These are phyloP conservation scores for Taxawa tesnikishii DNA, from an alignment of 2,329 filamentous ascomycete species.

Conservation along the genomic window DNA sequence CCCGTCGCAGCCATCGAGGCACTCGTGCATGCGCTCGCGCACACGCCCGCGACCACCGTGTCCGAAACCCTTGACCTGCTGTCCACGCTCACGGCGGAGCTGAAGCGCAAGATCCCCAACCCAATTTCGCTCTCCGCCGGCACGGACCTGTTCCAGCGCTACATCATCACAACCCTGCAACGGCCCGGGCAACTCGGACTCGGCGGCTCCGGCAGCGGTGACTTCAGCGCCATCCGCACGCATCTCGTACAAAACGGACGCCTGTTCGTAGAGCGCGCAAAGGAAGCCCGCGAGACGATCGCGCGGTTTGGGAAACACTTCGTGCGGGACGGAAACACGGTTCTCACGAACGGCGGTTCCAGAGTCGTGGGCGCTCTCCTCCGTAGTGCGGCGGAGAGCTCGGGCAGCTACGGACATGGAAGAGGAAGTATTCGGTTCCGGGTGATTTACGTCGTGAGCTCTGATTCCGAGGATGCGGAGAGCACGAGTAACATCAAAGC, in stretches of 20 bases:
- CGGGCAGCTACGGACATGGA: slow-evolving; percentile 23
- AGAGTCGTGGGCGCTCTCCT: slow-evolving; percentile 72
- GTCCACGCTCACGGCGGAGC: slow-evolving; percentile 59
- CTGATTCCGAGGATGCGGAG: slow-evolving; percentile 36
- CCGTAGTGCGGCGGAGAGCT: slow-evolving; percentile 57
- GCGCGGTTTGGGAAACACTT: slow-evolving; percentile 68
- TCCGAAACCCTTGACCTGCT: slow-evolving; percentile 88
- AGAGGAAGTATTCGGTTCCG: slow-evolving; percentile 57
- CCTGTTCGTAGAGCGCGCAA: slow-evolving; percentile 76
- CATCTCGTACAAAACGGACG: slow-evolving; percentile 78
- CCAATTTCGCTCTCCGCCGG: slow-evolving; percentile 86
- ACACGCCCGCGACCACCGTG: slow-evolving; percentile 71
- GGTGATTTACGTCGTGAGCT: slow-evolving; percentile 56
- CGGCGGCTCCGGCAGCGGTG: slow-evolving; percentile 34
- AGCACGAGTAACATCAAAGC: slow-evolving; percentile 58
- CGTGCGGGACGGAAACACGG: slow-evolving; percentile 62
- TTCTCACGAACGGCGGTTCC: slow-evolving; percentile 85
- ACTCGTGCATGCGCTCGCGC: slow-evolving; percentile 72
- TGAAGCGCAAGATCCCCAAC: slow-evolving; percentile 72
- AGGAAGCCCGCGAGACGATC: slow-evolving; percentile 72
- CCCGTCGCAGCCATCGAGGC: slow-evolving; percentile 90
- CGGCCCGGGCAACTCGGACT: slow-evolving; percentile 23
- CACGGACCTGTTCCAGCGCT: slow-evolving; percentile 90
- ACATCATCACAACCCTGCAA: slow-evolving; percentile 65
- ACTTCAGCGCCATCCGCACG: slow-evolving; percentile 71